Evolutionary conservation across 306 rosid species (phyloP), one percentile per base, ranked within the genome.

Genomic region (Inga oerstediana): DNA sequence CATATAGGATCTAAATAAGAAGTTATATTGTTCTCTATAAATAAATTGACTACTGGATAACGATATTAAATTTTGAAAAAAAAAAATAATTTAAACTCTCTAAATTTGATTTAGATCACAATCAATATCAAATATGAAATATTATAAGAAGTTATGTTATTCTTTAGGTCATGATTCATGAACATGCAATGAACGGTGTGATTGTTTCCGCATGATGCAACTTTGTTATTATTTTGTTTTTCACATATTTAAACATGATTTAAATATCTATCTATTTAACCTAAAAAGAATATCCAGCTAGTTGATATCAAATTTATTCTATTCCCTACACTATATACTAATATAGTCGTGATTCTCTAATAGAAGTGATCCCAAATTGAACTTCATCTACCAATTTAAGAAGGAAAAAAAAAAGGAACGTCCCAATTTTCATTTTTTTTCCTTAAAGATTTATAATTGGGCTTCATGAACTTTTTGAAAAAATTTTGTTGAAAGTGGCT

Each of bases 341-440:
- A 2, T 11, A 2, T 12, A 62, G 35, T 4, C 12, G 69, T 12
- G 69, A 30, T 61, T 27, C 17, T 27, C 7, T 8, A n/a, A n/a
- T 9, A n/a, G 11, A 58, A 20, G 13, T 58, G 27, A 58, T 58
- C 27, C 30, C 30, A n/a, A n/a, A 58, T 58, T 56, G 27, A 56
- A 56, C 22, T 39, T 39, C 41, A 6, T 39, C 41, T 39, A 39
- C 6, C 41, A 39, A 39, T 5, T 39, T 39, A 5, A 6, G 41
- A 8, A 8, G 41, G 41, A 8, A 1, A 0, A 1, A 1, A 27
- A 27, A 27, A 27, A 27, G 5, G 5, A 0, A 5, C 11, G 5
- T 49, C 54, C 54, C 62, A 19, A 52, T 56, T 24, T 24, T 61
- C 16, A 3, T 22, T 22, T n/a, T 22, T 24, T 27, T 22, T 61